phyloP scores from a whole-genome alignment of 2,329 filamentous ascomycete species.

The Pestalotiopsis fici region DNA sequence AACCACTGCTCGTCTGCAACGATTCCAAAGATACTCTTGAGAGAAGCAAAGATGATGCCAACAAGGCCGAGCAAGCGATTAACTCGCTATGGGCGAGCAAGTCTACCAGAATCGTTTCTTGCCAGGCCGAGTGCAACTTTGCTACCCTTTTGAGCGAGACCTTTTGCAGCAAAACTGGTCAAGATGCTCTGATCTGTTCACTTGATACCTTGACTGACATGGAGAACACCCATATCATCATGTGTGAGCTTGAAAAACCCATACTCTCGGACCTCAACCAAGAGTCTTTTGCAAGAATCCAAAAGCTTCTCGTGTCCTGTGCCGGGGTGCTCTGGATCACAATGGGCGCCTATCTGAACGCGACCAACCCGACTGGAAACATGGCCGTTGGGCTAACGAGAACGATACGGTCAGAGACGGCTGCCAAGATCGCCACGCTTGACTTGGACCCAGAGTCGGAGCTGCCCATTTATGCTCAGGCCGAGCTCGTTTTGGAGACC shows the following conservation, averaged over 20 bases:
- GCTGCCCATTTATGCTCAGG: slow-evolving; percentile 15
- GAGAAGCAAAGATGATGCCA: background rate
- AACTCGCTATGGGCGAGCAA: background rate
- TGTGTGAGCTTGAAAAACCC: slow-evolving; percentile 20
- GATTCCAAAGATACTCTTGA: background rate
- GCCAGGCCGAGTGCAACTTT: background rate
- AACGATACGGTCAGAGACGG: slow-evolving; percentile 24
- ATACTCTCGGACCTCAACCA: slow-evolving; percentile 15
- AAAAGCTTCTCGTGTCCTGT: slow-evolving; percentile 15
- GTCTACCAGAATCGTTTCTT: background rate
- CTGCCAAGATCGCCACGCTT: slow-evolving; percentile 19
- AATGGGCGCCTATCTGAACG: slow-evolving; percentile 20
- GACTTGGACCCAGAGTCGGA: slow-evolving; percentile 27
- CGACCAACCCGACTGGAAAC: slow-evolving; percentile 17
- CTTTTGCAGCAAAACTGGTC: background rate
- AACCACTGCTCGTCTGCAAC: background rate
- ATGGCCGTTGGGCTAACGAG: slow-evolving; percentile 25
- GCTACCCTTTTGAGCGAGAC: background rate
- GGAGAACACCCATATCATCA: slow-evolving; percentile 16
- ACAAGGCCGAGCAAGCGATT: background rate
- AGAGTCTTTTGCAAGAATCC: slow-evolving; percentile 16
- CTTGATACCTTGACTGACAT: background rate
- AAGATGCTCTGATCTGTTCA: background rate
- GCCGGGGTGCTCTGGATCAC: slow-evolving; percentile 22
- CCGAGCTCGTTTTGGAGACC: slow-evolving; percentile 15